phyloP scores from a whole-genome alignment of 2,329 filamentous ascomycete species.

The Elsinoe necatrix region DNA sequence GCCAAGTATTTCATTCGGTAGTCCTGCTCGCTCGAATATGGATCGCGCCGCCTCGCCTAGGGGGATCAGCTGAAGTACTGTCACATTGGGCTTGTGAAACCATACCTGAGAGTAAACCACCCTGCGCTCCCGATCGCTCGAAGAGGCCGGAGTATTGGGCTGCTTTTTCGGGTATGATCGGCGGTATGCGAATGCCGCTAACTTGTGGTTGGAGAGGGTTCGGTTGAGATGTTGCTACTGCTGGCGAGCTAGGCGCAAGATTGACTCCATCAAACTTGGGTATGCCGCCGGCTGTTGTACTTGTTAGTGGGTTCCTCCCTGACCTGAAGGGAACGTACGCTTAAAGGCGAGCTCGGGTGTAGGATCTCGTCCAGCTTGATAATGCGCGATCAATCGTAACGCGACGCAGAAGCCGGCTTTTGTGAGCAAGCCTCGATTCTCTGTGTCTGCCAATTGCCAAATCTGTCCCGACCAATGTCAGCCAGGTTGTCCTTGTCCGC shows the following conservation, averaged over 20 bases:
- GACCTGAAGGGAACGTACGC: slow-evolving; percentile 39
- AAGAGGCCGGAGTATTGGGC: slow-evolving; percentile 84
- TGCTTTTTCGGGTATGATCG: slow-evolving; percentile 79
- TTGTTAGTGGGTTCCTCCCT: slow-evolving; percentile 19
- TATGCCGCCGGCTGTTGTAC: slow-evolving; percentile 58
- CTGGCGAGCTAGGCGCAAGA: slow-evolving; percentile 32
- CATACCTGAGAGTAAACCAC: slow-evolving; percentile 62
- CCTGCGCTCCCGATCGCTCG: slow-evolving; percentile 73
- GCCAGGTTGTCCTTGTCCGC: neutral
- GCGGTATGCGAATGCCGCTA: slow-evolving; percentile 67
- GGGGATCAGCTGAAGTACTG: slow-evolving; percentile 12
- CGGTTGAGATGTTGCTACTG: slow-evolving; percentile 23
- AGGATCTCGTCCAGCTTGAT: slow-evolving; percentile 77
- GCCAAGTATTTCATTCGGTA: slow-evolving; percentile 86
- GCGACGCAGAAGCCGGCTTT: slow-evolving; percentile 90
- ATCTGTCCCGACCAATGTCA: slow-evolving; percentile 51
- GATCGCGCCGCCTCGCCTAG: slow-evolving; percentile 76
- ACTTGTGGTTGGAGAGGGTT: slow-evolving; percentile 35
- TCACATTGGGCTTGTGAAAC: neutral
- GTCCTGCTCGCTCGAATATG: slow-evolving; percentile 86
- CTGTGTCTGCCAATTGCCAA: slow-evolving; percentile 97
- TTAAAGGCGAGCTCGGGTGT: slow-evolving; percentile 73
- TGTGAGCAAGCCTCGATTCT: slow-evolving; percentile 90
- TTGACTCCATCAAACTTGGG: slow-evolving; percentile 81
- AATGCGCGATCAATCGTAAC: slow-evolving; percentile 87